Percentiles rank a stretch among this genome's conserved stretches.
Evolutionary conservation across 2,329 filamentous ascomycete genomes (phyloP).

Genomic region (Pseudogymnoascus sp.): DNA sequence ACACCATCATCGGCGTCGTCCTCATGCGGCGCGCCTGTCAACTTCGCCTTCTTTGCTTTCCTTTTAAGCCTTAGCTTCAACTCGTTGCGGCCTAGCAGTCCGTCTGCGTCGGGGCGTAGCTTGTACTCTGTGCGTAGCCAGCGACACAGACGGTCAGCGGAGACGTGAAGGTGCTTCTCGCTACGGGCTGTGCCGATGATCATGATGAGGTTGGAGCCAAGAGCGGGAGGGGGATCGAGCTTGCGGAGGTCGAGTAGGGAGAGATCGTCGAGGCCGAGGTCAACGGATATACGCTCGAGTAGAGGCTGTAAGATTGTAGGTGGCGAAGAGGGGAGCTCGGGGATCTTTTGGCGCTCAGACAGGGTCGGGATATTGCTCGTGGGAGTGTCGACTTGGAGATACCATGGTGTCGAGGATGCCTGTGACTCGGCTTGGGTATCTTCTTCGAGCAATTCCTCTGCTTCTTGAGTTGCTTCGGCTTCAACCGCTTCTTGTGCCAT

Average conservation of each 20-base stretch:
- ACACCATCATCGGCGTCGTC: conserved; percentile 72
- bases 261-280: conserved; percentile 79
- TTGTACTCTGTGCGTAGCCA: conserved; percentile 71
- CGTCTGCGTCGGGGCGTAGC: conserved; percentile 72
- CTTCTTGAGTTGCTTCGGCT: conserved; percentile 13
- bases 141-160: conserved; percentile 79
- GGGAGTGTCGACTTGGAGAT: conserved; percentile 62
- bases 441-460: conserved; percentile 6
- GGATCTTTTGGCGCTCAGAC: conserved; percentile 48
- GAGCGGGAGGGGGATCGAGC: conserved; percentile 76
- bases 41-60: conserved; percentile 70
- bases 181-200: conserved; percentile 83
- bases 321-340: conserved; percentile 48
- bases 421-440: neutral
- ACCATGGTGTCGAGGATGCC: conserved; percentile 59
- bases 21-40: conserved; percentile 61
- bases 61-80: conserved; percentile 78
- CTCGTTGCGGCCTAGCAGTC: conserved; percentile 81
- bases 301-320: conserved; percentile 66
- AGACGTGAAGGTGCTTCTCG: conserved; percentile 87
- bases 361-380: conserved; percentile 32
- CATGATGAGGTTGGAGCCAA: conserved; percentile 88
- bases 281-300: conserved; percentile 70
- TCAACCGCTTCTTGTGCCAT: conserved; percentile 17
- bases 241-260: conserved; percentile 73